These are phyloP conservation scores for Neonectria neomacrospora DNA, from an alignment of 2,329 filamentous ascomycete genomes.

Conservation along the genomic window DNA sequence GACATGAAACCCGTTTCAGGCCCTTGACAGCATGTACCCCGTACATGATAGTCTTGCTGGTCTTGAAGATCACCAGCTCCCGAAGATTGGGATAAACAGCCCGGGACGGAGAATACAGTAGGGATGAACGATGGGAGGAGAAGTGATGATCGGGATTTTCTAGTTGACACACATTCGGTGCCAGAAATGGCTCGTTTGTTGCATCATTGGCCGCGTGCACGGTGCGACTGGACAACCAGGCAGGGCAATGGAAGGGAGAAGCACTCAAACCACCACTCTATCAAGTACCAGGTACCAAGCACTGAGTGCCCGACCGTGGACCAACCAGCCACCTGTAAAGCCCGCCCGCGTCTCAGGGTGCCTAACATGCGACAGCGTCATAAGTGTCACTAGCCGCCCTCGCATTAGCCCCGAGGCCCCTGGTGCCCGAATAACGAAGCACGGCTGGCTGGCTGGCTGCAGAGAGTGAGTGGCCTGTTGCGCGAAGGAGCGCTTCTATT, in stretches of 20 bases:
- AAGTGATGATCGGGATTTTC: neutral
- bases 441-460: neutral
- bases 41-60: neutral
- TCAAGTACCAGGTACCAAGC: neutral
- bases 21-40: slow-evolving; percentile 29
- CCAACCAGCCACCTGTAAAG: slow-evolving; percentile 36
- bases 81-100: slow-evolving; percentile 23
- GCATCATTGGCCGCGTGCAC: slow-evolving; percentile 16
- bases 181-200: slow-evolving; percentile 11
- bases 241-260: neutral
- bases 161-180: slow-evolving; percentile 10
- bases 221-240: neutral
- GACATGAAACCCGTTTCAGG: slow-evolving; percentile 44
- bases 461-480: slow-evolving; percentile 23
- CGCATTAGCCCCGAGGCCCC: slow-evolving; percentile 20
- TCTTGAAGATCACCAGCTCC: slow-evolving; percentile 29
- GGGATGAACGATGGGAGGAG: slow-evolving; percentile 16
- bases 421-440: slow-evolving; percentile 4
- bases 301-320: neutral
- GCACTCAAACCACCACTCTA: neutral
- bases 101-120: slow-evolving; percentile 6
- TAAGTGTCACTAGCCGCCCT: slow-evolving; percentile 29
- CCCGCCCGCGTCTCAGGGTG: slow-evolving; percentile 32
- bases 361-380: slow-evolving; percentile 32
- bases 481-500: slow-evolving; percentile 24